phyloP scores from a whole-genome alignment of 2,329 filamentous ascomycete genomes.

The Diplocarpon rosae region DNA sequence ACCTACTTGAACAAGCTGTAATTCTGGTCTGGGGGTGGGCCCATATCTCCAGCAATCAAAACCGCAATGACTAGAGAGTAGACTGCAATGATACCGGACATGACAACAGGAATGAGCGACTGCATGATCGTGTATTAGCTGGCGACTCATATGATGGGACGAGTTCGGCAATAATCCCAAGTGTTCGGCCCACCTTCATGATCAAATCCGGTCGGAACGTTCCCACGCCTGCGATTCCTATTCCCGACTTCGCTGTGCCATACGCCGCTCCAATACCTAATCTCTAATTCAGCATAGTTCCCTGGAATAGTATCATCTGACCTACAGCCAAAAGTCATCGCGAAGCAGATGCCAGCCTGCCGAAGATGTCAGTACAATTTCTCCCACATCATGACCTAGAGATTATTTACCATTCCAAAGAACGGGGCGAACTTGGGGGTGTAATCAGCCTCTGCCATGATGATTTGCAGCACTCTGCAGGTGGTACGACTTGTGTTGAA shows the following conservation, averaged over 20 bases:
- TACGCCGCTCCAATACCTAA: conserved; percentile 60
- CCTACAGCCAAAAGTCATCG: conserved; percentile 79
- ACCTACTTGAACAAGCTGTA: conserved; percentile 78
- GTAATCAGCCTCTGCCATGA: conserved; percentile 46
- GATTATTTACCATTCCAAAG: conserved; percentile 66
- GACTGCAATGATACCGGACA: conserved; percentile 98
- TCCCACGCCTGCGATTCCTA: conserved; percentile 76
- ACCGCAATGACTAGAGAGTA: conserved; percentile 96
- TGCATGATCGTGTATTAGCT: conserved; percentile 27
- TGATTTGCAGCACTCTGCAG: conserved; percentile 19
- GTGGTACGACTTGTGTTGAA: conserved; percentile 7
- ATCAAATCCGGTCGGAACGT: conserved; percentile 79
- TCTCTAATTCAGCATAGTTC: conserved; percentile 20
- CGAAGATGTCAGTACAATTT: conserved; percentile 19
- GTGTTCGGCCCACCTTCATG: conserved; percentile 58
- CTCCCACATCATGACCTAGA: conserved; percentile 8
- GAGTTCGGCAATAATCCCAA: neutral
- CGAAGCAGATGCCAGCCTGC: conserved; percentile 66
- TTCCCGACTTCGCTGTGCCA: conserved; percentile 79
- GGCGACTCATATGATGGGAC: neutral
- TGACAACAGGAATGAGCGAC: conserved; percentile 83
- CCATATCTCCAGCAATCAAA: conserved; percentile 84
- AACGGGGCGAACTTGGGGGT: conserved; percentile 78
- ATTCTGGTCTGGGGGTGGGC: conserved; percentile 51
- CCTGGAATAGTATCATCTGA: conserved; percentile 12